Base-by-base conservation (phyloP, 2,329 filamentous ascomycete species). In the Alternaria burnsii region DNA sequence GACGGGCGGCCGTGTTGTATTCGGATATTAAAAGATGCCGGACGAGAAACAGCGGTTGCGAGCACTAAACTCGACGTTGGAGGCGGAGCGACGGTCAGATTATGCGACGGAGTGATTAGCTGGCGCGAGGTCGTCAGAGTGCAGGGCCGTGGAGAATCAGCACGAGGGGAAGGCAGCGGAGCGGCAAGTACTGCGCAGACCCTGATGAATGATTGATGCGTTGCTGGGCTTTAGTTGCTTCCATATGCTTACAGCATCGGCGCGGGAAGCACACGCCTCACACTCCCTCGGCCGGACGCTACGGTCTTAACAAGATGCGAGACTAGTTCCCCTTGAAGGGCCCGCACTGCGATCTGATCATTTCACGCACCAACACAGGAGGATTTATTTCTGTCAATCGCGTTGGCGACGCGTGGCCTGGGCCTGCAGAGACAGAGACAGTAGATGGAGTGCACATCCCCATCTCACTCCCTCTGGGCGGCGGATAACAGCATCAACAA, bases 1-100 rank as follows among this genome's bases (percentile, higher is more conserved):
- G 60, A 62, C 62, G 61, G 56, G 50, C 42, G 55, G 14, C 53
- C 22, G 58, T 53, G 46, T 24, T 42, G 40, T 28, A 47, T 42
- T 38, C 61, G 61, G 58, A 59, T 62, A 55, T 55, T 59, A 59
- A 46, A 59, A 55, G 51, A 55, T 50, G 43, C 40, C 59, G 59
- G 59, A 62, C 59, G 50, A 59, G 58, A 58, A 53, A 50, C 58
- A 61, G 50, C 58, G 48, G 58, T 54, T 54, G 26, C 43, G 50
- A 51, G 46, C 38, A 36, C 47, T 62, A 61, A 61, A 53, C 58
- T 58, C 57, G 57, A 60, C 52, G 54, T 44, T 43, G 34, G 48
- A 34, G 63, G 57, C 58, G 50, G 46, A 58, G 63, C 53, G 55
- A 55, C 38, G 14, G 58, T 36, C 36, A 40, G 55, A 50, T 65